Base-by-base conservation (phyloP, 192 early-diverging fungal genomes). In the Neocallimastix lanati region DNA sequence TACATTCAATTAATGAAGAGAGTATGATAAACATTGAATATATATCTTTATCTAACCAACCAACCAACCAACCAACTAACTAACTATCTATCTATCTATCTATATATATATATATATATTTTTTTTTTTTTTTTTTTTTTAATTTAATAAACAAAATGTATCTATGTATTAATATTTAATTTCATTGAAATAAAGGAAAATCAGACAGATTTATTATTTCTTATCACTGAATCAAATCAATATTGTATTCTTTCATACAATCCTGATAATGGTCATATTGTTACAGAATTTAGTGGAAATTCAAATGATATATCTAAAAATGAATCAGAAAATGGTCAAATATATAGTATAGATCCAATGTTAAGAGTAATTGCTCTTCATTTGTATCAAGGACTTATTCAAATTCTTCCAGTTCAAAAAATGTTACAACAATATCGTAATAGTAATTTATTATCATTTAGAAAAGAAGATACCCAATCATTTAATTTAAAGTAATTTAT, bases 221-320 rank as follows among this genome's bases (percentile, higher is more conserved):
- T 95, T 14, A 83, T 88, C 27, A 94, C 93, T 18, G 89, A 90
- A 28, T 86, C 86, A 38, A 85, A 88, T 83, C 87, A 94, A 78
- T 92, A 91, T 82, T 86, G 89, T 2, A 85, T 94, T 13, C 83
- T 97, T 12, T 87, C 88, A n/a, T 93, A 91, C 83, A 90, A 92
- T 80, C 80, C 85, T 2, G 67, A 79, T 0, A 77, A 80, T 36
- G 77, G 86, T 21, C 80, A 33, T 33, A 78, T 94, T 7, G 78
- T 88, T 12, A 95, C 94, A 0, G 93, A 94, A 83, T 84, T 88
- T 36, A 85, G 83, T 18, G 93, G 92, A 58, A 86, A 89, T 29
- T 79, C 93, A 2, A 35, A 78, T 15, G 91, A 95, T 79, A 83
- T 84, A 18, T 87, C 86, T 12, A 91, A 87, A 12, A 84, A 87